Evolutionary conservation across 2,329 filamentous ascomycete species (phyloP), one percentile per base, ranked within the genome.

Genomic region (Fusarium udum): DNA sequence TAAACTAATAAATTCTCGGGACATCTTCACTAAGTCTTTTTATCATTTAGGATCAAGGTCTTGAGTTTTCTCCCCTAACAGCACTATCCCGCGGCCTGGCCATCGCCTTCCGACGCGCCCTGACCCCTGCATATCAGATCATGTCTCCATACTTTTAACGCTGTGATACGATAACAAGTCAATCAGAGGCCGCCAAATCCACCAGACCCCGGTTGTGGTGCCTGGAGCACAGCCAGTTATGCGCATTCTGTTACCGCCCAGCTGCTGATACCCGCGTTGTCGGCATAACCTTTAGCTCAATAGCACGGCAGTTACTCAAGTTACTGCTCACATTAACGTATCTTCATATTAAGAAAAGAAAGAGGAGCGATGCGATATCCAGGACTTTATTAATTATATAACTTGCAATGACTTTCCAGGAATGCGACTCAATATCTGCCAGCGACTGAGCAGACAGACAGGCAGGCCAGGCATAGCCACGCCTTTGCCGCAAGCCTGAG

Each of bases 301-400:
- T 43, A 14, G n/a, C 8, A 2, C 7, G 3, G n/a, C 20, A 37
- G 7, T 34, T 24, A 22, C 4, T 28, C 6, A 20, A 39, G 36
- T 10, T 5, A 37, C 43, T n/a, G 9, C 10, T 37, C n/a, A 6
- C 12, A 39, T 14, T 11, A 11, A 20, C 5, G 42, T 22, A 4
- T 22, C 20, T 11, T 26, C 4, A 7, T 12, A 3, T 13, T 43
- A 43, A 1, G 22, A 15, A 43, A 46, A 1, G n/a, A 2, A 43
- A 34, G 9, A 4, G 32, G n/a, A 6, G 4, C 7, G 6, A 11
- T 16, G 4, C 16, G 0, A 4, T 11, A 3, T 16, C 4, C 16
- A 43, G 14, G n/a, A 16, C n/a, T 16, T 7, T 24, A 43, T 43
- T 24, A 4, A 7, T 1, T 12, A 22, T 39, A 20, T 7, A 22